Conservation (phyloP, 805 yeast species). For the Scheffersomyces lignosus region DNA sequence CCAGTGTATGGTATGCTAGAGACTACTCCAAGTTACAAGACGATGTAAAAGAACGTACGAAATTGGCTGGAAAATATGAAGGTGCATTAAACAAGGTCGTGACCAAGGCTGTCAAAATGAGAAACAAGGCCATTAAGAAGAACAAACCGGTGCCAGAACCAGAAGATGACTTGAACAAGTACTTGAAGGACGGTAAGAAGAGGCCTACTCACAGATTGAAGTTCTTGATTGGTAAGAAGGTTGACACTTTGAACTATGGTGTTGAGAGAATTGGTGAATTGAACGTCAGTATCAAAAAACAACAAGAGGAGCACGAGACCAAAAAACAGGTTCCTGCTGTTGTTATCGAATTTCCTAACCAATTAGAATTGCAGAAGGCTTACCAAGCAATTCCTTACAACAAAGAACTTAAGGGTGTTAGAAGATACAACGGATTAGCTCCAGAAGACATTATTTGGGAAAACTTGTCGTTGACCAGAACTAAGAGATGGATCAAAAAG, state of each 20-base stretch:
- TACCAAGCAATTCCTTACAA: constrained; percentile 74
- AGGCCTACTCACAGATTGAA: constrained; percentile 80
- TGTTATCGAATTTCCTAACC: constrained; percentile 79
- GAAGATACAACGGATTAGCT: constrained; percentile 58
- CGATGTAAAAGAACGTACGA: constrained; percentile 60
- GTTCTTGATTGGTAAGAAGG: constrained; percentile 77
- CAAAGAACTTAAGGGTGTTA: constrained; percentile 45
- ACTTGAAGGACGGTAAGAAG: constrained; percentile 65
- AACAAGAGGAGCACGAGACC: constrained; percentile 54
- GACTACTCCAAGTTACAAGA: constrained; percentile 58
- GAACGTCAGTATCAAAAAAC: constrained; percentile 60
- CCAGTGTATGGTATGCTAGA: constrained; percentile 62
- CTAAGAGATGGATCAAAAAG: constrained; percentile 57
- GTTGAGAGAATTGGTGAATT: constrained; percentile 65
- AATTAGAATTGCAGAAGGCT: constrained; percentile 85
- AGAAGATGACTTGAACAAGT: constrained; percentile 55
- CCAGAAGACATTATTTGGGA: constrained; percentile 89
- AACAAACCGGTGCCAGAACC: constrained; percentile 55
- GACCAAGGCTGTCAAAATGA: constrained; percentile 57
- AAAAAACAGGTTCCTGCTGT: constrained; percentile 63
- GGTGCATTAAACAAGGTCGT: constrained; percentile 61
- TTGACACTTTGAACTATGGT: constrained; percentile 76
- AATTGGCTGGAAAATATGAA: constrained; percentile 62
- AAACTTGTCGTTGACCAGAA: constrained; percentile 60
- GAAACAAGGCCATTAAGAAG: constrained; percentile 59